Percentiles rank a stretch among this genome's conserved stretches.
Evolutionary conservation across 2,329 filamentous ascomycete species (phyloP).

Genomic region (Corynespora cassiicola): DNA sequence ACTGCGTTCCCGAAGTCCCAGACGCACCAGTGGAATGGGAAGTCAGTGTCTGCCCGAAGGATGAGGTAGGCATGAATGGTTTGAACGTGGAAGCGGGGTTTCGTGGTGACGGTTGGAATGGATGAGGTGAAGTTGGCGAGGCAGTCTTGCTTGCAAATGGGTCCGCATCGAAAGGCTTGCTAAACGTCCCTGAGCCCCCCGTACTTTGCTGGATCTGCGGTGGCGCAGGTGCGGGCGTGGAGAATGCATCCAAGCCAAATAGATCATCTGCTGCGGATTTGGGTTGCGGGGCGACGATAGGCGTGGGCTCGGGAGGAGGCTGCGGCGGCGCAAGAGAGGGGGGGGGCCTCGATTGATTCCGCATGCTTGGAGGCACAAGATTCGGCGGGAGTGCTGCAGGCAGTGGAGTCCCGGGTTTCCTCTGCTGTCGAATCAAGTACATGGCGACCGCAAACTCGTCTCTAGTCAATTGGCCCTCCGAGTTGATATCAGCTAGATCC

Average conservation of each 20-base stretch:
- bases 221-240: slow-evolving; percentile 56
- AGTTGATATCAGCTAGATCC: slow-evolving; percentile 95
- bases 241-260: slow-evolving; percentile 84
- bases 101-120: slow-evolving; percentile 54
- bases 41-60: slow-evolving; percentile 84
- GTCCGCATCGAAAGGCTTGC: slow-evolving; percentile 59
- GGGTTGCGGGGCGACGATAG: slow-evolving; percentile 57
- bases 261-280: slow-evolving; percentile 92
- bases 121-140: slow-evolving; percentile 60
- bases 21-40: slow-evolving; percentile 76
- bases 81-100: slow-evolving; percentile 70
- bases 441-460: slow-evolving; percentile 98
- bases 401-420: slow-evolving; percentile 71
- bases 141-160: slow-evolving; percentile 65
- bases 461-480: slow-evolving; percentile 80
- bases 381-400: slow-evolving; percentile 81
- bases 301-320: slow-evolving; percentile 57
- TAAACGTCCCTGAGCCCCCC: slow-evolving; percentile 67
- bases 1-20: slow-evolving; percentile 50
- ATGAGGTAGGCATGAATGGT: slow-evolving; percentile 90
- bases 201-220: slow-evolving; percentile 73
- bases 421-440: slow-evolving; percentile 92
- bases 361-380: slow-evolving; percentile 85
- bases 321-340: slow-evolving; percentile 53
- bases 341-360: slow-evolving; percentile 63